phyloP scores from a whole-genome alignment of 148 eudicot genomes.

The Selenicereus undatus region DNA sequence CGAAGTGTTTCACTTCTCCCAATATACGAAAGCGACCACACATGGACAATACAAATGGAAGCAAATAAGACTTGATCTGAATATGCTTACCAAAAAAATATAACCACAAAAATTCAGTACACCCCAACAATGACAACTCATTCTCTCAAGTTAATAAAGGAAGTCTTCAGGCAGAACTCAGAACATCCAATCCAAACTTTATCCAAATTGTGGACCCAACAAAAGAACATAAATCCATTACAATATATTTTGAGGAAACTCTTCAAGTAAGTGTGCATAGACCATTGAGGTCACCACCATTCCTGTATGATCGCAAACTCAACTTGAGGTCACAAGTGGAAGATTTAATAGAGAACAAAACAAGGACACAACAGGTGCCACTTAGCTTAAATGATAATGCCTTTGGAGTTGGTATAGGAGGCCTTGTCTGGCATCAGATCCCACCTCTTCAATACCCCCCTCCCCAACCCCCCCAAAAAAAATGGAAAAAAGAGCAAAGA shows the following conservation, averaged over 20 bases:
- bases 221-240: neutral
- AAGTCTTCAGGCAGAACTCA: neutral
- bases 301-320: neutral
- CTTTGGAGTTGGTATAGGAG: neutral
- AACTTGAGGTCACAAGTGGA: neutral
- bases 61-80: neutral
- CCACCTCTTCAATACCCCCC: neutral
- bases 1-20: neutral
- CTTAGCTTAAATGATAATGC: neutral
- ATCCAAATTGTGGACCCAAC: neutral
- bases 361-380: neutral
- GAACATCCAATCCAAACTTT: neutral
- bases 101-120: neutral
- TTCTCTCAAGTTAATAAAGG: neutral
- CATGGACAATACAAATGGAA: neutral
- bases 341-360: neutral
- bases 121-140: neutral
- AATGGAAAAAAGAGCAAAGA: neutral
- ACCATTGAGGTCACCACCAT: neutral
- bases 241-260: neutral
- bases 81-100: neutral
- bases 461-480: neutral
- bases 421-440: neutral
- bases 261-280: neutral
- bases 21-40: neutral